phyloP scores from a whole-genome alignment of 257 asterid species.

The Plantago ovata region DNA sequence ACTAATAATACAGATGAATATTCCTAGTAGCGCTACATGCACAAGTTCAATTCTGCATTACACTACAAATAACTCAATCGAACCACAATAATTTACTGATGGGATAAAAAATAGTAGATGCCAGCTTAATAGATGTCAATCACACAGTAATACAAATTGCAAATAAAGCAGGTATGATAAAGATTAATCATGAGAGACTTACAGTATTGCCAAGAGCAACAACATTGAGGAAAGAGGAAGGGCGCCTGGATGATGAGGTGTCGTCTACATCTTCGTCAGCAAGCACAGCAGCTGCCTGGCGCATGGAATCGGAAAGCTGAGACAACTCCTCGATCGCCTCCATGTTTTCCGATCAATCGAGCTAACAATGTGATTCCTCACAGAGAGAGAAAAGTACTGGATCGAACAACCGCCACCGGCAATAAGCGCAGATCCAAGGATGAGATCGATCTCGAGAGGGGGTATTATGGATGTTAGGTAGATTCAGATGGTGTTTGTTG shows the following conservation, averaged over 20 bases:
- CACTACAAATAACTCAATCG: too few species aligned
- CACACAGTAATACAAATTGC: constrained; percentile 5
- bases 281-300: constrained; percentile 85
- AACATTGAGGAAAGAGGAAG: constrained; percentile 87
- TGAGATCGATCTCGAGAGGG: constrained; percentile 15
- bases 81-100: constrained; percentile 1
- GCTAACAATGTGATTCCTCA: constrained; percentile 18
- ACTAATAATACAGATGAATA: too few species aligned
- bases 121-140: too few species aligned
- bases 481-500: too few species aligned
- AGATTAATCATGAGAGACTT: constrained; percentile 22
- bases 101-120: too few species aligned
- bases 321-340: constrained; percentile 82
- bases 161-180: constrained; percentile 7
- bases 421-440: constrained; percentile 38
- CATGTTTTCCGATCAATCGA: constrained; percentile 31
- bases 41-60: too few species aligned
- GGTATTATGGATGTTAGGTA: too few species aligned
- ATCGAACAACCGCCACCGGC: constrained; percentile 27
- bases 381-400: constrained; percentile 24
- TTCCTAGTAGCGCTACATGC: too few species aligned
- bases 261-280: constrained; percentile 96
- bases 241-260: constrained; percentile 59
- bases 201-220: constrained; percentile 95
- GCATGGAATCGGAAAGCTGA: constrained; percentile 91